Conservation (phyloP, 345 rosid genomes). For the Eucalyptus camaldulensis region DNA sequence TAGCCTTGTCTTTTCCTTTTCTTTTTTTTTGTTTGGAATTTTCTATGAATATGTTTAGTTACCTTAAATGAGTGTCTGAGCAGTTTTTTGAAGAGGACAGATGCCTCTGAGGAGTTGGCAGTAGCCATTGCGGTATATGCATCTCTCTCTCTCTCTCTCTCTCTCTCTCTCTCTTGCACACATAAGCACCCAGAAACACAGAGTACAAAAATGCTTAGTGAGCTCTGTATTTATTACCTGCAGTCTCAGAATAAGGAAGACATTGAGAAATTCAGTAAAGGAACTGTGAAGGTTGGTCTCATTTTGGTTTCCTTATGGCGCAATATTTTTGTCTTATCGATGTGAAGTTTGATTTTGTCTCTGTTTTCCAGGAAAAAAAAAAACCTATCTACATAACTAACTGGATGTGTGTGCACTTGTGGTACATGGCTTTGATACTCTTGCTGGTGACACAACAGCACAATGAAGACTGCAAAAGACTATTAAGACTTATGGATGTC, state of each 20-base stretch:
- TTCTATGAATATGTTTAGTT: no score
- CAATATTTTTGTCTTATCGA: background rate
- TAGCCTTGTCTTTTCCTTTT: no score
- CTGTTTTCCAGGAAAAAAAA: background rate
- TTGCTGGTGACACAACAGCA: conserved; percentile 58
- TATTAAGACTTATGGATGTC: conserved; percentile 78
- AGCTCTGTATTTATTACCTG: background rate
- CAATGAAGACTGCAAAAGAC: conserved; percentile 84
- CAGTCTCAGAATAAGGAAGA: conserved; percentile 80
- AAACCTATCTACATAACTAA: background rate
- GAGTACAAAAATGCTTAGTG: background rate
- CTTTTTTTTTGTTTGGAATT: no score
- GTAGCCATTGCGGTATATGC: no score
- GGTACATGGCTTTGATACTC: no score
- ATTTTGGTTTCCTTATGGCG: background rate
- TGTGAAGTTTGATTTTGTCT: background rate
- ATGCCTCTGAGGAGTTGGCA: no score
- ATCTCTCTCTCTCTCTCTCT: no score
- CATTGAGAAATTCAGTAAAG: conserved; percentile 77
- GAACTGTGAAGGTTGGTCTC: conserved; percentile 70
- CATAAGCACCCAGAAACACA: background rate
- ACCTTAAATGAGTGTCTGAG: no score
- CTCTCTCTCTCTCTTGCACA: no score
- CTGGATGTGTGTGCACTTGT: background rate
- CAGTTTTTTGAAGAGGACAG: no score